Percentiles rank a stretch among this genome's conserved stretches.
phyloP scores from a whole-genome alignment of 352 stramenopile species.

The Pythium scleroteichum region DNA sequence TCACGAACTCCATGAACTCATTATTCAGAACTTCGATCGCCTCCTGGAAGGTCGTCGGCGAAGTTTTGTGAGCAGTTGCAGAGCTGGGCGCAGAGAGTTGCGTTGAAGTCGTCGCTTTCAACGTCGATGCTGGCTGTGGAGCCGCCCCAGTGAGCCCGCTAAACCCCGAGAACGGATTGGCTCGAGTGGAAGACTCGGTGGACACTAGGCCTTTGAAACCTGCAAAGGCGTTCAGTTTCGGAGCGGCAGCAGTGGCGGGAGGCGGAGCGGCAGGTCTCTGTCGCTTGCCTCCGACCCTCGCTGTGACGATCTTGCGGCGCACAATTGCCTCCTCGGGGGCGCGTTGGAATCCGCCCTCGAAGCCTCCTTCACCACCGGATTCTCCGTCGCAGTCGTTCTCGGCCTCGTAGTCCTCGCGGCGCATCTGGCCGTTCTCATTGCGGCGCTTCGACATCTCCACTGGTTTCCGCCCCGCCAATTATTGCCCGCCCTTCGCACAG shows the following conservation, averaged over 20 bases:
- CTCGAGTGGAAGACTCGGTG: constrained; percentile 7
- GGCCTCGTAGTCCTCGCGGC: constrained; percentile 83
- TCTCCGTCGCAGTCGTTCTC: constrained; percentile 34
- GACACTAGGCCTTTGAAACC: constrained; percentile 59
- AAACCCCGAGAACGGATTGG: constrained; percentile 40
- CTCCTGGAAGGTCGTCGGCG: constrained; percentile 54
- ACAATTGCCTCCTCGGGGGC: constrained; percentile 68
- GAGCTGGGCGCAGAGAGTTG: constrained; percentile 12
- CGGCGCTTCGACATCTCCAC: constrained; percentile 75
- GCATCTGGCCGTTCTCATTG: constrained; percentile 85
- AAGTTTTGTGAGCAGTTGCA: neutral
- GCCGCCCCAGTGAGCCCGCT: constrained; percentile 24
- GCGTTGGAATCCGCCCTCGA: constrained; percentile 67
- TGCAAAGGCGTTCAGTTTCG: constrained; percentile 60
- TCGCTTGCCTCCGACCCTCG: constrained; percentile 33
- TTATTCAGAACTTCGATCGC: constrained; percentile 85
- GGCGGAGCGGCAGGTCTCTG: constrained; percentile 22
- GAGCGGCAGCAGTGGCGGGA: constrained; percentile 9
- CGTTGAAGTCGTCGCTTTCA: too few species aligned
- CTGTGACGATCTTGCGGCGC: constrained; percentile 82
- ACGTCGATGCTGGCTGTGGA: constrained; percentile 12
- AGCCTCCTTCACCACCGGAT: constrained; percentile 9
- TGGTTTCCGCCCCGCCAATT: neutral
- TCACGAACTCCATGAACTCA: constrained; percentile 76
- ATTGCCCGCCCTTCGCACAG: neutral